Evolutionary conservation across 2,329 filamentous ascomycete genomes (phyloP), one percentile per base, ranked within the genome.

Genomic region (Aspergillus flavus): DNA sequence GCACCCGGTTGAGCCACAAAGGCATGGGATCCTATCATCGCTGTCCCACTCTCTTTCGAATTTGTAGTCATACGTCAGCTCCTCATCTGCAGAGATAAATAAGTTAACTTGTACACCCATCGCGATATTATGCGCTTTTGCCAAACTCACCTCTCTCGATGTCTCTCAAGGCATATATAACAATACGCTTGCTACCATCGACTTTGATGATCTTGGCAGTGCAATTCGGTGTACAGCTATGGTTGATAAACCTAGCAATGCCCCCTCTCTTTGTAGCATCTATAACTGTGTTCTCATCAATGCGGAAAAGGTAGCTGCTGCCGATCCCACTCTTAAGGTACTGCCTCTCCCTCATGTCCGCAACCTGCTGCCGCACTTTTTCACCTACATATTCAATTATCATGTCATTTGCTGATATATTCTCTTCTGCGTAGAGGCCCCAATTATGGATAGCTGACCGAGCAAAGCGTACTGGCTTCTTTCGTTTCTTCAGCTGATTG

Each of bases 371-470:
- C 62, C 95, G 89, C 43, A 99, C 93, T 78, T 97, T 95, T 81
- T 99, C 95, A 64, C 95, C 95, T 12, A 99, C 95, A 76, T 99
- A 99, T 81, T 99, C 95, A 74, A 99, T 99, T 76, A 99, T 99
- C 93, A 99, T 97, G 79, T 99, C 95, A 77, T 97, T 96, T 76
- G 94, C 93, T 64, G 91, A 87, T 67, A 99, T 99, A 75, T 96
- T 95, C 80, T 99, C 95, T 84, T 97, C 94, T 4, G 95, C 94
- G 75, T 99, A 99, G 32, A 99, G 82, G 32, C 95, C 95, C 95
- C 95, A 99, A 73, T 97, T 98, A 80, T 99, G 95, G 72, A 99
- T 99, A 53, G 95, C 95, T 58, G 95, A 99, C 52, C 95, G 88
- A 62, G 94, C 95, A 79, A 99, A 99, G 76, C 96, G 95, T 77